These are phyloP conservation scores for Brassica cretica DNA, from an alignment of 345 rosid species.

Conservation along the genomic window DNA sequence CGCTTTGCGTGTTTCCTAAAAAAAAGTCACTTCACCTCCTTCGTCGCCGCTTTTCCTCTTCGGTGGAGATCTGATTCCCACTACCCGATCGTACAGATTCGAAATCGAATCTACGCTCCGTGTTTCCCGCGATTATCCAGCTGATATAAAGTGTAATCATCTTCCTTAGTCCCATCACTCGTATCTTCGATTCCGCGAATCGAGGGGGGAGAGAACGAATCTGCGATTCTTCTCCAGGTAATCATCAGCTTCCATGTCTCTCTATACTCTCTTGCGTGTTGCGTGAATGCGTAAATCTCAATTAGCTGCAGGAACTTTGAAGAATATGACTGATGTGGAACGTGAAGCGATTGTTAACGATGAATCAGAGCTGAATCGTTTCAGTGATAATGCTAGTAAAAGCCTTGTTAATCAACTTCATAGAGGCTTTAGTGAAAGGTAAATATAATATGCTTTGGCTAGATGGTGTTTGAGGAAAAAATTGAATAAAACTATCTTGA, in stretches of 20 bases:
- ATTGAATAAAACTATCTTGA: background rate
- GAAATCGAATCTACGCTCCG: slow-evolving; percentile 23
- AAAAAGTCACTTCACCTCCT: slow-evolving; percentile 26
- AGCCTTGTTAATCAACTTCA: slow-evolving; percentile 40
- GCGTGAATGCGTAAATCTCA: background rate
- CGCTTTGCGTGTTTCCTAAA: slow-evolving; percentile 55
- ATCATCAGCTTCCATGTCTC: background rate
- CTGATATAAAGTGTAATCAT: slow-evolving; percentile 13
- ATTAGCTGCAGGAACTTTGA: slow-evolving; percentile 37
- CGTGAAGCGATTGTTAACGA: slow-evolving; percentile 45
- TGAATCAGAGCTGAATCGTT: slow-evolving; percentile 35
- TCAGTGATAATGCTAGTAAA: background rate
- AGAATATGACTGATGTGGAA: slow-evolving; percentile 53
- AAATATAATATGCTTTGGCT: background rate
- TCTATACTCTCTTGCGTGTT: background rate
- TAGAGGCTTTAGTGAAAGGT: slow-evolving; percentile 64
- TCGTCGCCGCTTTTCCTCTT: slow-evolving; percentile 32
- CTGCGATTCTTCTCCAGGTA: slow-evolving; percentile 23
- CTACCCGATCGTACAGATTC: slow-evolving; percentile 4
- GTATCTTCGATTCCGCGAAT: background rate
- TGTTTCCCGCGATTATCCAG: background rate
- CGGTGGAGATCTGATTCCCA: slow-evolving; percentile 27
- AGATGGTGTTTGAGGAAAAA: background rate
- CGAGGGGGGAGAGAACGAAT: background rate
- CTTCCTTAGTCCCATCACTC: background rate